Evolutionary conservation across 2,329 filamentous ascomycete genomes (phyloP).

Genomic region (Trichophyton schoenleinii): DNA sequence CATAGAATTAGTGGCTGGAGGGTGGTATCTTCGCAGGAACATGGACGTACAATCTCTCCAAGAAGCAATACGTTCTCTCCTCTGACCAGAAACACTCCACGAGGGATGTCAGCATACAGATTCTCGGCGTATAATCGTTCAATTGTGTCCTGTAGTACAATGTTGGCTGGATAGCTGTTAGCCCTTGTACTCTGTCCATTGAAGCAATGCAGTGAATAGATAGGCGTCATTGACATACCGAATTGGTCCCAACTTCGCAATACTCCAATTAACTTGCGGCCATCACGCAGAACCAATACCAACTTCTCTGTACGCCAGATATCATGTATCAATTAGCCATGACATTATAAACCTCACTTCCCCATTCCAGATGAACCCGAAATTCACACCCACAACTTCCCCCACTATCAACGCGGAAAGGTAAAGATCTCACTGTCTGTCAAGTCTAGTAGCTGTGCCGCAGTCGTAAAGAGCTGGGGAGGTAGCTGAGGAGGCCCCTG

Average conservation of each 20-base stretch:
- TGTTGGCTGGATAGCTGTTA: constrained; percentile 52
- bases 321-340: not conserved
- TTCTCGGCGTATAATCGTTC: constrained; percentile 69
- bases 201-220: not conserved
- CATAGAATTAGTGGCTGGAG: not conserved
- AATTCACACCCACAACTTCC: not conserved
- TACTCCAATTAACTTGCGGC: constrained; percentile 84
- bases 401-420: not conserved
- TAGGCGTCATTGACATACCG: constrained; percentile 45
- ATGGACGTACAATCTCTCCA: constrained; percentile 60
- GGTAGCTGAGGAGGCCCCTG: constrained; percentile 36
- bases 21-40: not conserved
- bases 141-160: constrained; percentile 83
- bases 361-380: not conserved
- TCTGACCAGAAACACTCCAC: constrained; percentile 81
- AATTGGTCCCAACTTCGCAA: constrained; percentile 96
- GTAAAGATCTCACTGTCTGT: constrained; percentile 63
- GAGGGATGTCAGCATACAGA: constrained; percentile 70
- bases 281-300: constrained; percentile 79
- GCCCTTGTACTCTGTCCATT: not conserved
- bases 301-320: constrained; percentile 62
- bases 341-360: not conserved
- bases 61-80: constrained; percentile 95
- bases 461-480: constrained; percentile 97
- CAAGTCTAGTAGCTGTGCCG: constrained; percentile 85